Conservation (phyloP, 2,329 filamentous ascomycete species). For the Emmonsiellopsis sp. region DNA sequence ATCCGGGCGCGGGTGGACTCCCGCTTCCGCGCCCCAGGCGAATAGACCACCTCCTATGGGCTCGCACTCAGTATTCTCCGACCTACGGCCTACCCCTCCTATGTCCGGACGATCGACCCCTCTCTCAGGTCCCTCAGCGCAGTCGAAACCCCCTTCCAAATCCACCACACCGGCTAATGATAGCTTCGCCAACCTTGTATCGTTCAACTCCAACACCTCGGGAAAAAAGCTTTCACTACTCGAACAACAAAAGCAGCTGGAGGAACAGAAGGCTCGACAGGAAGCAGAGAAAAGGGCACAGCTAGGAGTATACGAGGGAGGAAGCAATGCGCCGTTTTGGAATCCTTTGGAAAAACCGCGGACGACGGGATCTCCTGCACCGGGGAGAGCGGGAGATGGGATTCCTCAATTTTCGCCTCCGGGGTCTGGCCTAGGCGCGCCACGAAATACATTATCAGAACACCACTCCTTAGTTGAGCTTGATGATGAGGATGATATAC, state of each 20-base stretch:
- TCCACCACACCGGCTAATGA: slow-evolving; percentile 34
- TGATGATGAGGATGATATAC: slow-evolving; percentile 47
- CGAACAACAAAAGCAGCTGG: slow-evolving; percentile 58
- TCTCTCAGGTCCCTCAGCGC: slow-evolving; percentile 21
- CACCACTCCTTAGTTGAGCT: background rate
- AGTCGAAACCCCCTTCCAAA: slow-evolving; percentile 29
- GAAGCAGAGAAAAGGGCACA: slow-evolving; percentile 63
- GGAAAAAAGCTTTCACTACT: slow-evolving; percentile 60
- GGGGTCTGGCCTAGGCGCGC: background rate
- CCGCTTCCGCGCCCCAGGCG: slow-evolving; percentile 22
- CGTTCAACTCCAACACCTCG: slow-evolving; percentile 40
- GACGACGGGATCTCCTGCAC: slow-evolving; percentile 26
- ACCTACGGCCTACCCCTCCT: slow-evolving; percentile 27
- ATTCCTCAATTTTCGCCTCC: too few species aligned
- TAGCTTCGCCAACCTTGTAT: slow-evolving; percentile 56
- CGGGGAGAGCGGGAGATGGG: slow-evolving; percentile 35
- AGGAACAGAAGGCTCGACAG: slow-evolving; percentile 66
- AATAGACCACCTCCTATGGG: slow-evolving; percentile 29
- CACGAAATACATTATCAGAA: background rate
- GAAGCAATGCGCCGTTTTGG: slow-evolving; percentile 58
- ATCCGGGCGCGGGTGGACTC: slow-evolving; percentile 36
- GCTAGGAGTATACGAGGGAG: slow-evolving; percentile 64
- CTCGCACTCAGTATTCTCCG: slow-evolving; percentile 24
- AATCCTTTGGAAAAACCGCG: slow-evolving; percentile 52
- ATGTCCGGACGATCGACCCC: slow-evolving; percentile 36